Evolutionary conservation across 768 basidiomycete species (phyloP).

Genomic region (Agrocybe praecox): DNA sequence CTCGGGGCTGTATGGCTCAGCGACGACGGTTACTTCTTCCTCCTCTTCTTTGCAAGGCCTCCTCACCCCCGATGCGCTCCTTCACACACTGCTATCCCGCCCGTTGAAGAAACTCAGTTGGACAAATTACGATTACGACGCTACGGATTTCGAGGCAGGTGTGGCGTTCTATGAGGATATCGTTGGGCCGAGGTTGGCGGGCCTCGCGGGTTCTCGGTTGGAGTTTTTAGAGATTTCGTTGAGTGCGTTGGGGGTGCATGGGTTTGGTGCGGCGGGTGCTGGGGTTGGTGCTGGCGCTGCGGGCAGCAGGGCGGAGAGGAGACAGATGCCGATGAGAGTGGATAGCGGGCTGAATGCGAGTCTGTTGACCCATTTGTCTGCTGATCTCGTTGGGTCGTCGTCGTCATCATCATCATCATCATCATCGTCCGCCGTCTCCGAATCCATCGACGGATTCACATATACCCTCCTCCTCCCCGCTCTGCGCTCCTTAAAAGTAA

Average conservation of each 20-base stretch:
- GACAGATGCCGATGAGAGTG: neutral
- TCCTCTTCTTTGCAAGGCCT: neutral
- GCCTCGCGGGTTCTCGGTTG: conserved; percentile 52
- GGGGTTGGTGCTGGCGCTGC: neutral
- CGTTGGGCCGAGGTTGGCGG: conserved; percentile 55
- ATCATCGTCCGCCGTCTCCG: no score
- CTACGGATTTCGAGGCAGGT: conserved; percentile 34
- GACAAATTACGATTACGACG: conserved; percentile 64
- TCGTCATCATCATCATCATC: neutral
- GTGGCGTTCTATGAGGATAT: conserved; percentile 55
- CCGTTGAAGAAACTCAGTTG: conserved; percentile 64
- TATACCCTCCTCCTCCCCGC: conserved; percentile 55
- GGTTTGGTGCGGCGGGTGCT: conserved; percentile 5
- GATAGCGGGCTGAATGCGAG: conserved; percentile 2
- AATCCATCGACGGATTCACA: conserved; percentile 12
- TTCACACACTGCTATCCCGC: conserved; percentile 52
- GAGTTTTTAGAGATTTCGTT: conserved; percentile 68
- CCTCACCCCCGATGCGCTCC: conserved; percentile 45
- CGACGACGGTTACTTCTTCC: neutral
- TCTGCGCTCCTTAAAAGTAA: conserved; percentile 68
- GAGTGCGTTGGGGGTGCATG: conserved; percentile 10
- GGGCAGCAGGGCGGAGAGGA: neutral
- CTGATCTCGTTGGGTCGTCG: conserved; percentile 13
- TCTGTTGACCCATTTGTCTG: conserved; percentile 1
- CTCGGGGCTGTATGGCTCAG: neutral